phyloP scores from a whole-genome alignment of 192 early-diverging fungal species.

The Backusella mclennaniae region DNA sequence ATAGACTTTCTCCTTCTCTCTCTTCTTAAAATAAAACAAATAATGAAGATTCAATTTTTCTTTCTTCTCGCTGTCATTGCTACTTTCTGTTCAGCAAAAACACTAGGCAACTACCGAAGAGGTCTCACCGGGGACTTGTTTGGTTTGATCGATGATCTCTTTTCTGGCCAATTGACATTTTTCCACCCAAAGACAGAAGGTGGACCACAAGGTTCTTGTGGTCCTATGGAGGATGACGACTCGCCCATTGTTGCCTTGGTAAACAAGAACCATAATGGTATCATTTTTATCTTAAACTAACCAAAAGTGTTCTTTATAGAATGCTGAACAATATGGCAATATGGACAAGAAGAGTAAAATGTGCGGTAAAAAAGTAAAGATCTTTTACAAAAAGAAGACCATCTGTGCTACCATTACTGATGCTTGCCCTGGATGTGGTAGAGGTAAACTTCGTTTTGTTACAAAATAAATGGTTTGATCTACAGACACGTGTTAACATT shows the following conservation, averaged over 20 bases:
- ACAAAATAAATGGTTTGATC: not conserved
- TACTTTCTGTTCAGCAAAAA: conserved; percentile 2
- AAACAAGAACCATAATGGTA: not conserved
- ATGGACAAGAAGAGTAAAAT: conserved; percentile 10
- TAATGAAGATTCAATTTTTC: conserved; percentile 7
- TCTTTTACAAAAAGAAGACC: conserved; percentile 33
- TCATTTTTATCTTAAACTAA: not conserved
- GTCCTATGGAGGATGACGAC: conserved; percentile 37
- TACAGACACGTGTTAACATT: not conserved
- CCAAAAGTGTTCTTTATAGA: not conserved
- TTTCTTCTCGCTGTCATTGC: conserved; percentile 16
- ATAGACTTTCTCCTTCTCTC: not conserved
- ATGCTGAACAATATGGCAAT: conserved; percentile 7
- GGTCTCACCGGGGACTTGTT: not conserved
- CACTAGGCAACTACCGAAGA: not conserved
- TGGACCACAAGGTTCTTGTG: conserved; percentile 38
- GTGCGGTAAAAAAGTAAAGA: conserved; percentile 35
- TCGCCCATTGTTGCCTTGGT: conserved; percentile 45
- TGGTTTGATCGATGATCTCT: conserved; percentile 14
- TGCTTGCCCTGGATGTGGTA: conserved; percentile 45
- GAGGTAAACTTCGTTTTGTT: conserved; percentile 8
- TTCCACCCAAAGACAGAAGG: conserved; percentile 37
- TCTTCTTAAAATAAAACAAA: not conserved
- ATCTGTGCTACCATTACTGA: conserved; percentile 40
- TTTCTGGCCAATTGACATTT: conserved; percentile 38